Evolutionary conservation across 257 asterid species (phyloP).

Genomic region (Ligustrum vulgare): DNA sequence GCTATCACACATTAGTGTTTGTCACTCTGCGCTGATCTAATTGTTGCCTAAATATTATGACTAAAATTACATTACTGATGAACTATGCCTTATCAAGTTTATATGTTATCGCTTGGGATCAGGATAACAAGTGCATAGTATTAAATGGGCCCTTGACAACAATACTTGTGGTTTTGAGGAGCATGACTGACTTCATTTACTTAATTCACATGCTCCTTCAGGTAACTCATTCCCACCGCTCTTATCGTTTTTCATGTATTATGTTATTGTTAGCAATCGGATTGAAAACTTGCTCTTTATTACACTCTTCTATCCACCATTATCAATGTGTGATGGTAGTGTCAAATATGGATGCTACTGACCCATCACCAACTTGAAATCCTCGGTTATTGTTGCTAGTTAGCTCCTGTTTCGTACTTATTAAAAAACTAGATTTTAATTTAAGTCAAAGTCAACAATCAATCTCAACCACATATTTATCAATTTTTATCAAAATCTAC

Average conservation of each 20-base stretch:
- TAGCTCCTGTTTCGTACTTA: too few species aligned
- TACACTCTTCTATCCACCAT: neutral
- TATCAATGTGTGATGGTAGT: neutral
- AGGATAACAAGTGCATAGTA: conserved; percentile 70
- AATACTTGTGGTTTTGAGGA: conserved; percentile 61
- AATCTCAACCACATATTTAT: too few species aligned
- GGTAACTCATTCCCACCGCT: conserved; percentile 42
- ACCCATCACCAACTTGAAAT: neutral
- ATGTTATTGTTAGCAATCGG: neutral
- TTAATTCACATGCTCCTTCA: conserved; percentile 81
- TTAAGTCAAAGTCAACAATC: too few species aligned
- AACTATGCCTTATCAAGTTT: conserved; percentile 10
- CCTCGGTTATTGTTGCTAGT: neutral
- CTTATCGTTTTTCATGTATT: neutral
- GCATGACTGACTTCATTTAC: conserved; percentile 72
- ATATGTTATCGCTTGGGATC: conserved; percentile 19
- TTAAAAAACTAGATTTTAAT: too few species aligned
- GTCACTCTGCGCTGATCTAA: neutral
- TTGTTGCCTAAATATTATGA: neutral
- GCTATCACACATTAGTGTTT: conserved; percentile 1
- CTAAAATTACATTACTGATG: neutral
- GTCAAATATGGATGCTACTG: neutral
- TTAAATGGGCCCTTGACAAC: conserved; percentile 57
- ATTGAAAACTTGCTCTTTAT: neutral
- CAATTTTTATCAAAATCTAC: too few species aligned